Conservation (phyloP, 2,329 filamentous ascomycete genomes). For the Endothia cerciana region DNA sequence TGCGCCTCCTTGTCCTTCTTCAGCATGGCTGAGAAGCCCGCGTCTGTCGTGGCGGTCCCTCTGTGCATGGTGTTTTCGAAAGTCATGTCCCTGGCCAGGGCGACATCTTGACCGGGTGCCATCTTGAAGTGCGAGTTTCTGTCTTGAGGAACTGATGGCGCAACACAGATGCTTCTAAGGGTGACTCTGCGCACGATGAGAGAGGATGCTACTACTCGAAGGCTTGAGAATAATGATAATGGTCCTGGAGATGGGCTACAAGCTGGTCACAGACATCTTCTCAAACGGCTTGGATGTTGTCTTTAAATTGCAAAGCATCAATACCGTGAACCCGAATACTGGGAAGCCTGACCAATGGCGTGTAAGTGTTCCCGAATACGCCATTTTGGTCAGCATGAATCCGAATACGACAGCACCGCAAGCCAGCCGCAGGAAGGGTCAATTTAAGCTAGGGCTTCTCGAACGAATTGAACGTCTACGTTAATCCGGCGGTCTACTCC, state of each 20-base stretch:
- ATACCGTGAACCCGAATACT: slow-evolving; percentile 12
- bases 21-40: slow-evolving; percentile 28
- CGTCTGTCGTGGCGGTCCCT: slow-evolving; percentile 22
- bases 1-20: slow-evolving; percentile 29
- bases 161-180: neutral
- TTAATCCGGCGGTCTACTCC: neutral
- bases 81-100: slow-evolving; percentile 24
- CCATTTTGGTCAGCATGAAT: neutral
- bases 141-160: neutral
- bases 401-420: neutral
- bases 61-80: slow-evolving; percentile 29
- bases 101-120: slow-evolving; percentile 16
- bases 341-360: neutral
- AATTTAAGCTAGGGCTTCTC: neutral
- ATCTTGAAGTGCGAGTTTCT: slow-evolving; percentile 12
- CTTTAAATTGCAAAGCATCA: neutral
- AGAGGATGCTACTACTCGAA: neutral
- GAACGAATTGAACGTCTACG: neutral
- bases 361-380: slow-evolving; percentile 9
- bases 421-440: neutral
- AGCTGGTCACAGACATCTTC: neutral
- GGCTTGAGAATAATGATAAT: neutral
- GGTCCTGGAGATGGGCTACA: neutral
- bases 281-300: neutral
- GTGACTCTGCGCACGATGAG: neutral